Evolutionary conservation across 176 grass and related monocot species (phyloP).

Genomic region (Avena eriantha): DNA sequence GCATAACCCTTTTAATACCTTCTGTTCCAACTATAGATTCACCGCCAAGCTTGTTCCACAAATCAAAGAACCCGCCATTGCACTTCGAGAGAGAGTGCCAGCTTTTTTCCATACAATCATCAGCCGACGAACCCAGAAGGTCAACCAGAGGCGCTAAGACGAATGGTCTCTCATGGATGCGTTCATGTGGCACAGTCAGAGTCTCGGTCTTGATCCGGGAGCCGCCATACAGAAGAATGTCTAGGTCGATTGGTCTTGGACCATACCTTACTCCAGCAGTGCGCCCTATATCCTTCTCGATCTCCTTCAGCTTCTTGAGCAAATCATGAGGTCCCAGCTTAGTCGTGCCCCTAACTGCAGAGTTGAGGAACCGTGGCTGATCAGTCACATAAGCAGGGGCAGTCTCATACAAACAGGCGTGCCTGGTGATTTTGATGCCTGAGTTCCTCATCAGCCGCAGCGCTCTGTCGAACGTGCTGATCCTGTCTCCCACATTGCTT

Average conservation of each 20-base stretch:
- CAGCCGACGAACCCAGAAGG: constrained; percentile 60
- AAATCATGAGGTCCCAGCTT: constrained; percentile 78
- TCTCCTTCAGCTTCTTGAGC: constrained; percentile 71
- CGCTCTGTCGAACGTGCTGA: constrained; percentile 68
- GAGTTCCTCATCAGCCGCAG: constrained; percentile 69
- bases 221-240: constrained; percentile 84
- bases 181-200: constrained; percentile 76
- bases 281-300: constrained; percentile 76
- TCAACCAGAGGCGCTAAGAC: constrained; percentile 90
- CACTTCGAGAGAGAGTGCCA: constrained; percentile 77
- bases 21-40: constrained; percentile 77
- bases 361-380: constrained; percentile 83
- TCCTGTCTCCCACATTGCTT: constrained; percentile 79
- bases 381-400: constrained; percentile 86
- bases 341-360: constrained; percentile 74
- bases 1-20: constrained; percentile 74
- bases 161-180: constrained; percentile 89
- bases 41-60: constrained; percentile 79
- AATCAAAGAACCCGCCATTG: constrained; percentile 62
- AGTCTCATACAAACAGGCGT: constrained; percentile 86
- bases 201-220: constrained; percentile 53
- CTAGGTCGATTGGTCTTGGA: constrained; percentile 84
- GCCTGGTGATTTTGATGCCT: constrained; percentile 70
- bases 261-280: constrained; percentile 74
- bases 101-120: constrained; percentile 53